phyloP scores from a whole-genome alignment of 2,329 filamentous ascomycete genomes.

The Coleophoma crateriformis region DNA sequence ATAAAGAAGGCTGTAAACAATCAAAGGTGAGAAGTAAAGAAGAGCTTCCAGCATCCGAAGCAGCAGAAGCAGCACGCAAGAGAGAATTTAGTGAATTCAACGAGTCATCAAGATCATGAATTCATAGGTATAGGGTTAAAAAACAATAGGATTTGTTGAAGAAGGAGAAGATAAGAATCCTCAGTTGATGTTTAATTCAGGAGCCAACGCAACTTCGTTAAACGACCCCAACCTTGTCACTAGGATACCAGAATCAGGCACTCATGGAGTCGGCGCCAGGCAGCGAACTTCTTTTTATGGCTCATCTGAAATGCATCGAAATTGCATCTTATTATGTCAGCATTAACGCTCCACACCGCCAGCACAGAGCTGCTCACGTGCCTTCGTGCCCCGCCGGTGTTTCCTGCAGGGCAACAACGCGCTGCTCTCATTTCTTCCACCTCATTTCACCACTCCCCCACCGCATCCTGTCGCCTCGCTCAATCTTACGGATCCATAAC shows the following conservation, averaged over 20 bases:
- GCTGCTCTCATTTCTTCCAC: too few species aligned
- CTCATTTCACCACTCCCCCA: too few species aligned
- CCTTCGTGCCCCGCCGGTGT: too few species aligned
- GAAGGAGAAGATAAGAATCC: not conserved
- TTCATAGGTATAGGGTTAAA: not conserved
- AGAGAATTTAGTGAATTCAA: not conserved
- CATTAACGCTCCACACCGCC: too few species aligned
- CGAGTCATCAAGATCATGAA: not conserved
- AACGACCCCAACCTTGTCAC: not conserved
- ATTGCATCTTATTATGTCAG: too few species aligned
- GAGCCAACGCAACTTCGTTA: not conserved
- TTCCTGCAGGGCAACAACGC: too few species aligned
- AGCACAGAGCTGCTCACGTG: too few species aligned
- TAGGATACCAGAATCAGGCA: too few species aligned
- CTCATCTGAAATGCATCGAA: too few species aligned
- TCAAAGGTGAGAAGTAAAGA: not conserved
- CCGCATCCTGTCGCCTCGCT: not conserved
- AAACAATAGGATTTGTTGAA: not conserved
- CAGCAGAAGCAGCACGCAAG: not conserved
- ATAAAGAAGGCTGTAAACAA: constrained; percentile 9
- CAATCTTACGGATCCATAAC: not conserved
- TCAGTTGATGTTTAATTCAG: constrained; percentile 1
- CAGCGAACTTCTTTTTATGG: not conserved
- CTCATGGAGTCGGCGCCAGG: not conserved
- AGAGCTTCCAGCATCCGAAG: not conserved